Evolutionary conservation across 495 filamentous ascomycete genomes (phyloP), one percentile per base, ranked within the genome.

Genomic region (Cryomyces antarcticus): DNA sequence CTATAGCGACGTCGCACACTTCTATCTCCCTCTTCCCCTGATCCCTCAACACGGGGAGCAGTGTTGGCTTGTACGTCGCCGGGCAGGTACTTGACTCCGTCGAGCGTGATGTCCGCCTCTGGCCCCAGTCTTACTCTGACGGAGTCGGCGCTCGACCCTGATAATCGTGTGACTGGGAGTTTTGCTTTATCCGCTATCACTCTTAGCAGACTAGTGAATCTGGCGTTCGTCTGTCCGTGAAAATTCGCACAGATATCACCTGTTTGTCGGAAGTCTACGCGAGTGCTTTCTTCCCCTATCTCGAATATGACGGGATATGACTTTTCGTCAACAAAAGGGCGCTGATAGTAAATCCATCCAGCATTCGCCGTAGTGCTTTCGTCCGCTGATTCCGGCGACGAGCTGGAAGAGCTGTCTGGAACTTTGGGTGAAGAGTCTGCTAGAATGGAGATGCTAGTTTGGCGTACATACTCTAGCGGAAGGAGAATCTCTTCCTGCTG

Each of bases 321-420:
- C 38, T 87, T 79, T 52, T 96, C 84, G 3, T 94, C 58, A 38
- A 96, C 71, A 12, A 93, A 67, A 55, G 87, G 81, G 49, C 73
- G 66, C 4, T 75, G 54, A 6, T 65, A 67, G 30, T 82, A 80
- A 49, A 93, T 83, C 11, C 80, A 74, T 51, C 76, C 93, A 0
- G 88, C 88, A 5, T 87, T 77, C 30, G 79, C 70, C 51, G 94
- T 95, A 30, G 67, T 73, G 36, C 93, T 73, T 64, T 71, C 80
- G 3, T 74, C 77, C 56, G 31, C 55, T 40, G 4, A 31, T 9
- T 1, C 30, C 36, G 30, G 5, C 37, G 34, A 30, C 11, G 7
- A 34, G 30, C 12, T 35, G 33, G 13, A 13, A 27, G 6, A 36
- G 37, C 13, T 24, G 24, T 5, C 28, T 28, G 3, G 45, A 7